Conservation (phyloP, 2,329 filamentous ascomycete genomes). For the Hymenotorrendiella dingleyae region DNA sequence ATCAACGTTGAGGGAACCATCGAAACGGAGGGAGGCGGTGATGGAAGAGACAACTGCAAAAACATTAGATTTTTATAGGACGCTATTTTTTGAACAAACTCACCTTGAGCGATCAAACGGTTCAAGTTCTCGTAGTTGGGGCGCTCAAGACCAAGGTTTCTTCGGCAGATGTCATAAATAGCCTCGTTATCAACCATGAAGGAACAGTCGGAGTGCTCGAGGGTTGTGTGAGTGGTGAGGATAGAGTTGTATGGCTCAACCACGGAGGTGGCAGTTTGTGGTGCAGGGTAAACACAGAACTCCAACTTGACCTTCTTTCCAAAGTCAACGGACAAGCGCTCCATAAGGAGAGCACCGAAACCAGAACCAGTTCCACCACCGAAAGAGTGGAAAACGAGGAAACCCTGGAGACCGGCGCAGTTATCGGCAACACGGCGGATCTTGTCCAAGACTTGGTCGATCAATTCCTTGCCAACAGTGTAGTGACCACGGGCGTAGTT, state of each 20-base stretch:
- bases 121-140: constrained; percentile 99
- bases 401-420: constrained; percentile 96
- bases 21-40: constrained; percentile 96
- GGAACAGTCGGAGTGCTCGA: constrained; percentile 98
- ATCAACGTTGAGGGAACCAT: constrained; percentile 98
- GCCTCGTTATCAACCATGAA: constrained; percentile 99
- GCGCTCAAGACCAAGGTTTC: constrained; percentile 94
- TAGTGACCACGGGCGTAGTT: constrained; percentile 99
- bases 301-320: constrained; percentile 99
- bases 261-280: constrained; percentile 93
- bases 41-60: constrained; percentile 87
- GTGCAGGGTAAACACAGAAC: constrained; percentile 98
- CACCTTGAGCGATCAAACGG: constrained; percentile 95
- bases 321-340: constrained; percentile 97
- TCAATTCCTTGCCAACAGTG: constrained; percentile 98
- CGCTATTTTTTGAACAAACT: constrained; percentile 17
- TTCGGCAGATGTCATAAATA: constrained; percentile 98
- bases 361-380: constrained; percentile 98
- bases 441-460: constrained; percentile 96
- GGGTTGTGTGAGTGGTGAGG: constrained; percentile 95
- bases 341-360: constrained; percentile 97
- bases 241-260: constrained; percentile 99
- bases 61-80: constrained; percentile 23
- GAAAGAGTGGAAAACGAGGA: constrained; percentile 99
- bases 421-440: constrained; percentile 95